Conservation (phyloP, 805 yeast genomes). For the Teunomyces stri region DNA sequence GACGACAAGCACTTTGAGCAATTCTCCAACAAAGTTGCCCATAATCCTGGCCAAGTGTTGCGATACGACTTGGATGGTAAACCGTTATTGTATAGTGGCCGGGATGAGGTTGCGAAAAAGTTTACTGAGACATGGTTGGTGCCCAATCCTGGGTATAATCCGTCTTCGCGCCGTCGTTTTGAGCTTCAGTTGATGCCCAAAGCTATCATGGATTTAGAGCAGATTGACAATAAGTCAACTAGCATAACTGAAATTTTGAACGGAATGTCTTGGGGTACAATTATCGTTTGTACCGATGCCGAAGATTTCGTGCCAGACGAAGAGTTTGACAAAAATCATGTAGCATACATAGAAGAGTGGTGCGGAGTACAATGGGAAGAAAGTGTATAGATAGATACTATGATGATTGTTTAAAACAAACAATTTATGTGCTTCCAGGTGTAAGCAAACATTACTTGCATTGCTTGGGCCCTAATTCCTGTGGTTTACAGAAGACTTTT, state of each 20-base stretch:
- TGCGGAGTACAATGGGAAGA: slow-evolving; percentile 88
- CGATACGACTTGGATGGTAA: slow-evolving; percentile 79
- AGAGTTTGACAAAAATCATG: slow-evolving; percentile 54
- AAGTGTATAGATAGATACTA: slow-evolving; percentile 6
- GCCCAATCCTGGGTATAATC: slow-evolving; percentile 62
- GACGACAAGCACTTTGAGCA: slow-evolving; percentile 79
- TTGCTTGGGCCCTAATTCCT: not conserved
- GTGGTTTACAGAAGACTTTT: too few relatives aligned
- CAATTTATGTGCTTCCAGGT: too few relatives aligned
- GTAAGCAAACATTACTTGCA: not conserved
- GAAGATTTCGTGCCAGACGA: slow-evolving; percentile 57
- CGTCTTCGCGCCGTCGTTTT: slow-evolving; percentile 58
- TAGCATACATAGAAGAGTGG: slow-evolving; percentile 81
- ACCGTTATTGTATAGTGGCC: slow-evolving; percentile 71
- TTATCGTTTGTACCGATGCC: slow-evolving; percentile 73
- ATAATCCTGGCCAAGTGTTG: slow-evolving; percentile 83
- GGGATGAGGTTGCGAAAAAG: slow-evolving; percentile 51
- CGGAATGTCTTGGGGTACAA: slow-evolving; percentile 99
- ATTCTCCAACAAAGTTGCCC: slow-evolving; percentile 71
- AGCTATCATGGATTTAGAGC: slow-evolving; percentile 79
- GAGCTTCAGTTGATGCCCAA: slow-evolving; percentile 96
- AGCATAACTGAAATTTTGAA: slow-evolving; percentile 43
- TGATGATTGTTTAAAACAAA: not conserved
- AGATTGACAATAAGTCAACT: slow-evolving; percentile 22
- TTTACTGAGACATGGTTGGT: slow-evolving; percentile 36